These are phyloP conservation scores for Schwanniomyces polymorphus DNA, from an alignment of 805 yeast genomes.

Conservation along the genomic window DNA sequence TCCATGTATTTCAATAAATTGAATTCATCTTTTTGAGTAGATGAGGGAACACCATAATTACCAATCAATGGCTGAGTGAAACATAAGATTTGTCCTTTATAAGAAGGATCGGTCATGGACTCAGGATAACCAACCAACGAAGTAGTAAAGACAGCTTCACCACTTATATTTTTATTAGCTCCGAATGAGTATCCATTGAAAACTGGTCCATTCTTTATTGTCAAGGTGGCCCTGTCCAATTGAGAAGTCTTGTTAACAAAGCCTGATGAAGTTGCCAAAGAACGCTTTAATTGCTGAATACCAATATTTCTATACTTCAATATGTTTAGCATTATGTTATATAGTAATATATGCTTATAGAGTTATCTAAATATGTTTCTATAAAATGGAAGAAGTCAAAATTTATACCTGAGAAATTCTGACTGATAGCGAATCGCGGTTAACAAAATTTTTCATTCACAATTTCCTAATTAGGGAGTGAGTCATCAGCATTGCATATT, in stretches of 20 bases:
- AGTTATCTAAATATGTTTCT: neutral
- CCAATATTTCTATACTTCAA: neutral
- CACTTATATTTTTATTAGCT: constrained; percentile 87
- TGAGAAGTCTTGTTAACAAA: constrained; percentile 36
- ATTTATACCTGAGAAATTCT: constrained; percentile 1
- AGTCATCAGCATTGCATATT: constrained; percentile 11
- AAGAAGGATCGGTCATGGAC: constrained; percentile 98
- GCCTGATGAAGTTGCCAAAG: constrained; percentile 36
- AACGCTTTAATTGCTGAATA: constrained; percentile 15
- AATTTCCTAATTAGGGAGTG: constrained; percentile 26
- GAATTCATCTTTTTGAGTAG: constrained; percentile 75
- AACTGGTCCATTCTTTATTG: constrained; percentile 90
- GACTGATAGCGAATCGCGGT: constrained; percentile 38
- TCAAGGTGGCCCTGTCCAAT: constrained; percentile 82
- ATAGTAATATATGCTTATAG: neutral
- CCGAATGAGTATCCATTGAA: constrained; percentile 95
- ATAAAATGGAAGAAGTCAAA: neutral
- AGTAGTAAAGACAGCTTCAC: constrained; percentile 98
- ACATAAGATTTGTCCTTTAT: constrained; percentile 93
- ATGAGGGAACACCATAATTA: constrained; percentile 96
- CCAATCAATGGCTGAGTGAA: constrained; percentile 98
- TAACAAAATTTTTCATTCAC: constrained; percentile 16
- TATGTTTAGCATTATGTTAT: constrained; percentile 1
- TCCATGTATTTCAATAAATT: constrained; percentile 89
- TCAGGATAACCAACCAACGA: constrained; percentile 98